These are phyloP conservation scores for Cystofilobasidium capitatum DNA, from an alignment of 768 basidiomycete species.

Conservation along the genomic window DNA sequence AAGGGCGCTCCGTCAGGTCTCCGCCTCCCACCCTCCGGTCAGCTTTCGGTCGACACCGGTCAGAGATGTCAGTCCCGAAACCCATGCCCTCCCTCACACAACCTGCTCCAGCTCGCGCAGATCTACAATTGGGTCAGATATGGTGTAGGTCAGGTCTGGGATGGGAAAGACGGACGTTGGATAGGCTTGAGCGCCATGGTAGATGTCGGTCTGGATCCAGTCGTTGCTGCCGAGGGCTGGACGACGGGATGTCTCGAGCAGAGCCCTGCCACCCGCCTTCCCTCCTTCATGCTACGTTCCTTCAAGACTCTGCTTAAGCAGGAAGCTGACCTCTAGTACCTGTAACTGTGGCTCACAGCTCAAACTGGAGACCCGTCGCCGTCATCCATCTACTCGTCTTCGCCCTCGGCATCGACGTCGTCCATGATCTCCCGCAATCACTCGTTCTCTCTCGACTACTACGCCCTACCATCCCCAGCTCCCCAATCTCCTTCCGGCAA, in stretches of 20 bases:
- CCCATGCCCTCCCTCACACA: neutral
- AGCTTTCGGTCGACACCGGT: neutral
- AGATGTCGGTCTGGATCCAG: too few species aligned
- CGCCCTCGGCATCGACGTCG: neutral
- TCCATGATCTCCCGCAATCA: neutral
- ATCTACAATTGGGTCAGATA: too few species aligned
- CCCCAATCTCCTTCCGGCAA: neutral
- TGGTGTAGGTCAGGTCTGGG: too few species aligned
- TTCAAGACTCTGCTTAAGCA: too few species aligned
- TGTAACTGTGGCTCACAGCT: neutral
- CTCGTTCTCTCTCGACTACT: constrained; percentile 4
- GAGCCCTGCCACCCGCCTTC: too few species aligned
- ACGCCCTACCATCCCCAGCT: neutral
- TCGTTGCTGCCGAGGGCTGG: too few species aligned
- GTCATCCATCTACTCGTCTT: neutral
- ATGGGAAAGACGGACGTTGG: too few species aligned
- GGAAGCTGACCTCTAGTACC: too few species aligned
- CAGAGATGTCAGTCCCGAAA: neutral
- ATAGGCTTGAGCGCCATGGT: too few species aligned
- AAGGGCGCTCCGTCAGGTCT: neutral
- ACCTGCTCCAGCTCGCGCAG: too few species aligned
- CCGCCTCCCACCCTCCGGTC: neutral
- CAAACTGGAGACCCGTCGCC: neutral
- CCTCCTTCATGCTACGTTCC: too few species aligned
- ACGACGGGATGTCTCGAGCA: too few species aligned